Evolutionary conservation across 805 yeast genomes (phyloP).

Genomic region (Saturnispora hagleri): DNA sequence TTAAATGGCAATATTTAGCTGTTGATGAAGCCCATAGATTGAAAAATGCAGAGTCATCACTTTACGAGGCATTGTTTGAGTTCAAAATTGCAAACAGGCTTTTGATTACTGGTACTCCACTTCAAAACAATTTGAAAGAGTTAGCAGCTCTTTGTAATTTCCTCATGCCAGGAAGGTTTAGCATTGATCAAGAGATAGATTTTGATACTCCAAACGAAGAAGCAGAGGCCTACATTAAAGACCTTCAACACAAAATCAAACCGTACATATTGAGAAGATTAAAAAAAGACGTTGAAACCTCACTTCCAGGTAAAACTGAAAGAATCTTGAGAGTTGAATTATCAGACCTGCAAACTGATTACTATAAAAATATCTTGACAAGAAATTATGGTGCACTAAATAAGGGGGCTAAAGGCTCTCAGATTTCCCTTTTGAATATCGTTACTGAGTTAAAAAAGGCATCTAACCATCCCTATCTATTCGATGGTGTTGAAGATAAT

Average conservation of each 20-base stretch:
- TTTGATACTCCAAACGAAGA: conserved; percentile 80
- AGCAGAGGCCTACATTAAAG: conserved; percentile 83
- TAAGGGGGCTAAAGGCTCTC: conserved; percentile 72
- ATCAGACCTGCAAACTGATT: conserved; percentile 90
- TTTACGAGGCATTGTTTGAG: conserved; percentile 78
- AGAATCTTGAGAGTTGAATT: conserved; percentile 90
- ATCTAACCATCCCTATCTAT: conserved; percentile 91
- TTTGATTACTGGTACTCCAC: conserved; percentile 94
- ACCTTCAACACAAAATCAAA: conserved; percentile 73
- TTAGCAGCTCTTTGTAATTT: conserved; percentile 91
- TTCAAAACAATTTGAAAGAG: conserved; percentile 92
- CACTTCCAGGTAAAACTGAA: conserved; percentile 92
- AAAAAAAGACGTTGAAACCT: conserved; percentile 95
- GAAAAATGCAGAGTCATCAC: conserved; percentile 86
- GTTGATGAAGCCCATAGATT: conserved; percentile 98
- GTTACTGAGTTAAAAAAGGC: conserved; percentile 97
- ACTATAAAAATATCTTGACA: conserved; percentile 87
- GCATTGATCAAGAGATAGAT: conserved; percentile 90
- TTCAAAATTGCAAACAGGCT: conserved; percentile 79
- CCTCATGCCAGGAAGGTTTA: conserved; percentile 89
- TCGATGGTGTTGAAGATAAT: conserved; percentile 85
- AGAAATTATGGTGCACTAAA: conserved; percentile 87
- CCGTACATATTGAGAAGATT: conserved; percentile 90
- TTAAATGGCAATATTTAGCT: conserved; percentile 94
- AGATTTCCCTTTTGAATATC: conserved; percentile 76